Conservation (phyloP, 108 stramenopile genomes). For the Pseudonitzschia delicatissima region DNA sequence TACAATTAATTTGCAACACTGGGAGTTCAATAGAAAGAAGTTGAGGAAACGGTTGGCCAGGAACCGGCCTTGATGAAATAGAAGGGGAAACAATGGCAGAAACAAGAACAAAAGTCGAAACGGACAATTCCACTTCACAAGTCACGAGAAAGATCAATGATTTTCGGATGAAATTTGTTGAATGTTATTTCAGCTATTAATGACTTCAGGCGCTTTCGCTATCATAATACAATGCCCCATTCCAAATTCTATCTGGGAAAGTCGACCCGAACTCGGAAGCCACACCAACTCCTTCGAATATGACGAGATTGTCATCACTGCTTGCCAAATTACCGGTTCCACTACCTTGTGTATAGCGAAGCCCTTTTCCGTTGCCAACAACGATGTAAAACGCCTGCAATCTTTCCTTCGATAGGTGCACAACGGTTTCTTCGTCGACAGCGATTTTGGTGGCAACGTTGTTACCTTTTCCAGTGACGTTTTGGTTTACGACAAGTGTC, state of each 20-base stretch:
- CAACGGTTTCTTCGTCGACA: neutral
- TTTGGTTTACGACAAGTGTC: neutral
- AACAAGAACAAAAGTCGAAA: no score
- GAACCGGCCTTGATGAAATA: no score
- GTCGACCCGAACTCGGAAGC: neutral
- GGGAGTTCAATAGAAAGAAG: neutral
- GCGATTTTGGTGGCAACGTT: neutral
- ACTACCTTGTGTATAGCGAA: neutral
- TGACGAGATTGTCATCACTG: constrained; percentile 6
- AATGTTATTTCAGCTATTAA: no score
- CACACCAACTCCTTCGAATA: constrained; percentile 19
- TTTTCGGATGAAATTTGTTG: no score
- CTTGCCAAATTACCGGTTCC: neutral
- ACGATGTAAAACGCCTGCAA: constrained; percentile 3
- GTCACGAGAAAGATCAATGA: no score
- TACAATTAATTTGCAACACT: neutral
- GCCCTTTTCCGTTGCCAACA: neutral
- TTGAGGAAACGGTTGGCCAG: constrained; percentile 1
- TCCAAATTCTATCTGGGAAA: constrained; percentile 13
- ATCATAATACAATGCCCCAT: constrained; percentile 16
- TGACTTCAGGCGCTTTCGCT: neutral
- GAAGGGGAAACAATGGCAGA: no score
- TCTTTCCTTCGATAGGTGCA: neutral
- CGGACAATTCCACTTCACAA: no score
- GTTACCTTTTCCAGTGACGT: neutral